Percentiles rank a stretch among this genome's conserved stretches.
Conservation (phyloP, 495 filamentous ascomycete species). For the Podospora pseudopauciseta region DNA sequence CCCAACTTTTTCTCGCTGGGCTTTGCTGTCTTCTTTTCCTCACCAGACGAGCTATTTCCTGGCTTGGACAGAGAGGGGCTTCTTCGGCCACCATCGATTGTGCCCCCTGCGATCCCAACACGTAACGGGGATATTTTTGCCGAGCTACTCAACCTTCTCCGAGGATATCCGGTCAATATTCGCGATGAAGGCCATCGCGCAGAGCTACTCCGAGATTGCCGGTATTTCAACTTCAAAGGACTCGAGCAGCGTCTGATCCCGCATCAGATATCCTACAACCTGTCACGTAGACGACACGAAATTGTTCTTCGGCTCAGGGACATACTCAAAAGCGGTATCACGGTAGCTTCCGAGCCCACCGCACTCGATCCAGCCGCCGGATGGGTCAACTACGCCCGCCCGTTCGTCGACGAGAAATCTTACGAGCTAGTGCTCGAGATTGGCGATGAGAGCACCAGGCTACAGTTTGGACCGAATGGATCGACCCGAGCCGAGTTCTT, state of each 20-base stretch:
- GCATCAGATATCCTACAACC: constrained; percentile 73
- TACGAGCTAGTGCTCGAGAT: constrained; percentile 80
- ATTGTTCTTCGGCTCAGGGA: constrained; percentile 82
- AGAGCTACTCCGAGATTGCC: constrained; percentile 78
- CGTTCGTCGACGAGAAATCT: constrained; percentile 70
- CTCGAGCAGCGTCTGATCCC: constrained; percentile 85
- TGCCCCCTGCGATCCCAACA: constrained; percentile 75
- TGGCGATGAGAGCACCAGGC: constrained; percentile 59
- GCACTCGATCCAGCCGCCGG: constrained; percentile 42
- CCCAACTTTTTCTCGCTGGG: constrained; percentile 96
- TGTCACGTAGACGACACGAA: constrained; percentile 61
- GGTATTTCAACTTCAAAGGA: constrained; percentile 89
- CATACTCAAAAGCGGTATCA: constrained; percentile 77
- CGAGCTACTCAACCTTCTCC: constrained; percentile 77
- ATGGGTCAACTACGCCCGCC: constrained; percentile 75
- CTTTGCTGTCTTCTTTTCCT: constrained; percentile 83
- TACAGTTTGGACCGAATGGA: constrained; percentile 47
- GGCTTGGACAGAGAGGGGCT: constrained; percentile 75
- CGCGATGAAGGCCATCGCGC: constrained; percentile 72
- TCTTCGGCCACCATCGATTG: constrained; percentile 84
- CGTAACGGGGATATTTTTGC: constrained; percentile 75
- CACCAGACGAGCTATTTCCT: constrained; percentile 76
- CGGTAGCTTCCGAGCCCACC: constrained; percentile 51
- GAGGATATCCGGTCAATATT: constrained; percentile 84
- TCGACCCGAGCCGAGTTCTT: constrained; percentile 59